Evolutionary conservation across 257 asterid species (phyloP), one percentile per base, ranked within the genome.

Genomic region (Solanum peruvianum): DNA sequence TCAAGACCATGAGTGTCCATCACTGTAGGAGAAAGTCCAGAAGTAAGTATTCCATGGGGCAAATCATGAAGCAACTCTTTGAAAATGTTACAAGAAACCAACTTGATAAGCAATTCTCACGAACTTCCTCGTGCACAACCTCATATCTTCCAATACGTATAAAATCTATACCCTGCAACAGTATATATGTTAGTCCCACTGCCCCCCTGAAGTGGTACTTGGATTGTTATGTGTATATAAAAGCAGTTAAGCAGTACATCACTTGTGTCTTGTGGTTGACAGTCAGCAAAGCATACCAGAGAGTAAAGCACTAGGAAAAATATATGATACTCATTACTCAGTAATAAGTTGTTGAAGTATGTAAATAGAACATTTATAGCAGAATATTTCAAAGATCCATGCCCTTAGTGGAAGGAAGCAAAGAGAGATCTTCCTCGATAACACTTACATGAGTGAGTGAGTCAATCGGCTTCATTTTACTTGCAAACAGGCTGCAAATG

Each of bases 71-170:
- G 83, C 37, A 70, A 71, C 56, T 45, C n/a, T 66, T 86, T 85
- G 69, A 80, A 29, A 86, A 33, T 27, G 83, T 83, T 73, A 69
- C 62, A 83, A 72, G 77, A 78, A 80, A 29, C 92, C 52, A 85
- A 96, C 99, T 96, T 92, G 99, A 91, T 86, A 93, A 84, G 96
- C 99, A 94, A 88, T 94, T 90, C 77, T 89, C 98, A 87, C 87
- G 94, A 89, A 97, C 91, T 49, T 95, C 98, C 88, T 93, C 94
- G 52, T 95, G 98, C 77, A 97, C 99, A 35, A 93, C 96, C 90
- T 95, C 99, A 87, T 89, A 47, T 90, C 98, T 95, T 83, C 99
- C 99, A 41, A 97, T 93, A 88, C 99, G 94, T 58, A 97, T 89
- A 90, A 97, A 97, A 90, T 97, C 96, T 88, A 97, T 88, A 72